Evolutionary conservation across 257 asterid species (phyloP), one percentile per base, ranked within the genome.

Genomic region (Nicotiana knightiana): DNA sequence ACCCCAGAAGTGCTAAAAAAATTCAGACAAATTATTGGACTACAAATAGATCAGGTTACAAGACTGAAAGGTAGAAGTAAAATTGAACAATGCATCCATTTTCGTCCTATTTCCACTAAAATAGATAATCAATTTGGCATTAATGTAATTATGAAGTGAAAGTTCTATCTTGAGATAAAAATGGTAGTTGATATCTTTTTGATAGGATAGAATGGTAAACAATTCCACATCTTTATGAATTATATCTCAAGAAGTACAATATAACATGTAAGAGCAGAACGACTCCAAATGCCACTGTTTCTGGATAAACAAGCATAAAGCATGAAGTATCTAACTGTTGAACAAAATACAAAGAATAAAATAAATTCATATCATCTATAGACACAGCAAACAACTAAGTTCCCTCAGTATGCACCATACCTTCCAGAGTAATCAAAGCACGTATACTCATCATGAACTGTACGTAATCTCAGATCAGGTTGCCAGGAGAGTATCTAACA

Each of bases 351-450:
- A 75, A 59, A 75, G 79, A 51, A 43, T 43, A 43, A 43, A 43
- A 43, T 8, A 43, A 39, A 7, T 43, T 43, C 48, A 43, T 43
- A 43, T 66, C n/a, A 81, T 66, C 76, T 43, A 71, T 26, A 46
- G 65, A 51, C 83, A 66, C 11, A 51, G 46, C 75, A 18, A 76
- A 77, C 13, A 81, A 76, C 53, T 83, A 83, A 76, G 83, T 68
- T 58, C 73, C 80, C 46, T 80, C 78, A 70, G 76, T 46, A 48
- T 63, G 65, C 68, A 67, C 75, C 83, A 80, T 96, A 96, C 99
- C 97, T 96, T 67, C 86, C 97, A 33, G 99, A 90, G 91, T 87
- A 94, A 81, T 92, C 97, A 82, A 96, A 93, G 94, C 99, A 96
- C 63, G 97, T 93, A 86, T 96, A 96, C 84, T 86, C 89, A 82